Evolutionary conservation across 179 eudicot species (phyloP).

Genomic region (Beta lomatogona): DNA sequence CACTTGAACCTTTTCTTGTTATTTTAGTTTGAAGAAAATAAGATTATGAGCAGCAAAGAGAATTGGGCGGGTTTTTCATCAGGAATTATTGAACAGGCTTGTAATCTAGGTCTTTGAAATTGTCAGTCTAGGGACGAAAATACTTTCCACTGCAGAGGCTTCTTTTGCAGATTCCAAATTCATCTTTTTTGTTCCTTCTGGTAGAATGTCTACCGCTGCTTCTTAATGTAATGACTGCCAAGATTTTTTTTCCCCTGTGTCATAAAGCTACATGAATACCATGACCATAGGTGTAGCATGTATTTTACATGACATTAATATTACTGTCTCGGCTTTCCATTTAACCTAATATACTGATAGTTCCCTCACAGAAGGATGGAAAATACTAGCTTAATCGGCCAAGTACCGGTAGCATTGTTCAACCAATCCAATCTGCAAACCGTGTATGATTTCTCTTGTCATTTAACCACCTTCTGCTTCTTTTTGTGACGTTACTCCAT

Average conservation of each 20-base stretch:
- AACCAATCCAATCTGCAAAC: slow-evolving; percentile 53
- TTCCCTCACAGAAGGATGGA: slow-evolving; percentile 53
- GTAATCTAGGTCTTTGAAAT: not conserved
- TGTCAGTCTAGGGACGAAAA: not conserved
- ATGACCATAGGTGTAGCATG: not conserved
- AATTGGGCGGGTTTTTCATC: not conserved
- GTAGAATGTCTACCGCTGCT: not conserved
- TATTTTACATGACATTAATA: not conserved
- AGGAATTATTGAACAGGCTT: not conserved
- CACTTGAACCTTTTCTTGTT: not conserved
- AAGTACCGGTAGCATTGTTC: slow-evolving; percentile 51
- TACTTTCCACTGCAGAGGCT: not conserved
- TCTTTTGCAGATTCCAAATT: not conserved
- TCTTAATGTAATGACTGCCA: not conserved
- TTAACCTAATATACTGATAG: not conserved
- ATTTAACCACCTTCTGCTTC: not conserved
- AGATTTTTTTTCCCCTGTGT: not conserved
- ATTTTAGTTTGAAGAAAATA: not conserved
- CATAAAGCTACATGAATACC: not conserved
- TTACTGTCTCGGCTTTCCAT: not conserved
- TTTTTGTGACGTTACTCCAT: not conserved
- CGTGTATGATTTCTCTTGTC: slow-evolving; percentile 42
- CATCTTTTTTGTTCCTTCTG: too few relatives aligned
- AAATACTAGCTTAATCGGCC: slow-evolving; percentile 48
- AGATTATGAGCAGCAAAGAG: slow-evolving; percentile 1